Conservation (phyloP, 345 rosid species). For the Eutrema yunnanense region DNA sequence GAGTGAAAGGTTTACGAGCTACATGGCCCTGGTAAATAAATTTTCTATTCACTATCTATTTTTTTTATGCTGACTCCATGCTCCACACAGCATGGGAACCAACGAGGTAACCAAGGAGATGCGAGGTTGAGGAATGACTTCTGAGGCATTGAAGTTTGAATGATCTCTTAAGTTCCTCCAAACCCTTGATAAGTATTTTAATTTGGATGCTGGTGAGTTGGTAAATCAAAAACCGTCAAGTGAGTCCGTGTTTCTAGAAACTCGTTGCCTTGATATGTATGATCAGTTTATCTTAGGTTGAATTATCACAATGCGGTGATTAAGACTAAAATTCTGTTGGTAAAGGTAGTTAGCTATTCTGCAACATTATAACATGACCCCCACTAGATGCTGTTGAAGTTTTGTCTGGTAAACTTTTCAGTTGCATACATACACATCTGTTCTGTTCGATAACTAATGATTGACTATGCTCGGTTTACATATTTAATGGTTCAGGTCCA, state of each 20-base stretch:
- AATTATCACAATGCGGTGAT: slow-evolving; percentile 41
- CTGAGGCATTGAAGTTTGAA: slow-evolving; percentile 99
- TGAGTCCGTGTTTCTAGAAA: slow-evolving; percentile 62
- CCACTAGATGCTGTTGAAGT: slow-evolving; percentile 17
- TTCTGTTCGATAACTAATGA: slow-evolving; percentile 1
- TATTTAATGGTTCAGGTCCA: slow-evolving; percentile 58
- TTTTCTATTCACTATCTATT: slow-evolving; percentile 64
- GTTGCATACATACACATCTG: slow-evolving; percentile 11
- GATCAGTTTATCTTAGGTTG: slow-evolving; percentile 49
- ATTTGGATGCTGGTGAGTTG: slow-evolving; percentile 90
- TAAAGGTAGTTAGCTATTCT: slow-evolving; percentile 40
- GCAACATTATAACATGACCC: slow-evolving; percentile 20
- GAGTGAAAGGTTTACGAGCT: slow-evolving; percentile 99
- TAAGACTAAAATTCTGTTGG: slow-evolving; percentile 43
- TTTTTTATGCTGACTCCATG: slow-evolving; percentile 78
- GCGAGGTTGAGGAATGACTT: slow-evolving; percentile 99
- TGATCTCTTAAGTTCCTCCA: slow-evolving; percentile 99
- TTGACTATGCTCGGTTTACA: slow-evolving; percentile 1
- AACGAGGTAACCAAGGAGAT: slow-evolving; percentile 68
- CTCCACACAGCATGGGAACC: slow-evolving; percentile 99
- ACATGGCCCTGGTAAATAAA: slow-evolving; percentile 99
- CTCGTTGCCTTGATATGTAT: slow-evolving; percentile 49
- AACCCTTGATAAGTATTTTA: slow-evolving; percentile 78
- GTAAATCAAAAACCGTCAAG: slow-evolving; percentile 40
- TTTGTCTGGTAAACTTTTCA: slow-evolving; percentile 29